phyloP scores from a whole-genome alignment of 2,329 filamentous ascomycete genomes.

The Parastagonospora avenae region DNA sequence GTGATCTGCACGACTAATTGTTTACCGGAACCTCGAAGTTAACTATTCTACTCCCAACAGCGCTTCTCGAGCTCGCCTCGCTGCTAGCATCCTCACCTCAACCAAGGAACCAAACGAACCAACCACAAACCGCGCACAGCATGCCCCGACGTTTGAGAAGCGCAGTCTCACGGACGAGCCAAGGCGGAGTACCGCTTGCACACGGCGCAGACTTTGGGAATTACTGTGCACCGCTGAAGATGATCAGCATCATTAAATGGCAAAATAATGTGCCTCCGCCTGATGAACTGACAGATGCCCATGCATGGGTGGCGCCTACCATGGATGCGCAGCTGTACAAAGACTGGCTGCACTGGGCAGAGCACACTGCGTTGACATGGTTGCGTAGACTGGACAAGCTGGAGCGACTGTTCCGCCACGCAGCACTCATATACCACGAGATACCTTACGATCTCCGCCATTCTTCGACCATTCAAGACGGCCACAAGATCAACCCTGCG shows the following conservation, averaged over 20 bases:
- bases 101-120: no score
- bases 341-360: conserved; percentile 10
- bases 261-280: neutral
- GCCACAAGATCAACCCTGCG: neutral
- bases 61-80: no score
- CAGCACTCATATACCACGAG: conserved; percentile 7
- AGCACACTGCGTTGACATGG: conserved; percentile 1
- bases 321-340: neutral
- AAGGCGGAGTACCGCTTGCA: no score
- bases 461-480: neutral
- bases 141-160: no score
- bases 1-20: no score
- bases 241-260: neutral
- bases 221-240: neutral
- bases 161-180: no score
- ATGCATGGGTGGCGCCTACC: neutral
- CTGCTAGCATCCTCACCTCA: no score
- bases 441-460: conserved; percentile 6
- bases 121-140: no score
- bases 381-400: conserved; percentile 3
- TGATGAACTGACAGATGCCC: neutral
- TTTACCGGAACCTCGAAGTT: no score
- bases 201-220: neutral
- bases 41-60: no score
- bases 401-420: conserved; percentile 8